Evolutionary conservation across 192 early-diverging fungal species (phyloP).

Genomic region (Rhizophagus sp.): DNA sequence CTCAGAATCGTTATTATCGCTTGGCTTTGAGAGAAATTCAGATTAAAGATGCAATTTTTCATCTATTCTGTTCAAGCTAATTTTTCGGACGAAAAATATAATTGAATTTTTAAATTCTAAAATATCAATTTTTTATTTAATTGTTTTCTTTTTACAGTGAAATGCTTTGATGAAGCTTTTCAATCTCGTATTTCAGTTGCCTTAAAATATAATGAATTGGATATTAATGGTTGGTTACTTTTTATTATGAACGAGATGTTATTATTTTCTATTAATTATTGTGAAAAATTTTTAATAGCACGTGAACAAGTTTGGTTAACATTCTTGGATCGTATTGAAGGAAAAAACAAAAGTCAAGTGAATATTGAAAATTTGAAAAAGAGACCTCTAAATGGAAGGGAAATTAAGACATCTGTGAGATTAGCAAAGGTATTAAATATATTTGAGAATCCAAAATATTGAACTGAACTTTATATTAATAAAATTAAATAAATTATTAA

Average conservation of each 20-base stretch:
- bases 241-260: too few relatives aligned
- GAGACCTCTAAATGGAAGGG: constrained; percentile 13
- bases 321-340: constrained; percentile 39
- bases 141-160: not conserved
- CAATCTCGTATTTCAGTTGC: constrained; percentile 55
- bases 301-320: constrained; percentile 53
- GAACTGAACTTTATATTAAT: too few relatives aligned
- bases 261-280: too few relatives aligned
- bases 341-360: constrained; percentile 11
- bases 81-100: too few relatives aligned
- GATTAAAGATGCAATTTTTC: too few relatives aligned
- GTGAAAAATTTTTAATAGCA: constrained; percentile 16
- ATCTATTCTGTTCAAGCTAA: too few relatives aligned
- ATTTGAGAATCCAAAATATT: too few relatives aligned
- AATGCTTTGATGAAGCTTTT: constrained; percentile 57
- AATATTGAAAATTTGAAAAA: constrained; percentile 10
- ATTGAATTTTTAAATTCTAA: not conserved
- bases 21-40: too few relatives aligned
- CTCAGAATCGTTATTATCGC: too few relatives aligned
- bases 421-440: constrained; percentile 1
- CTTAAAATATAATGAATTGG: constrained; percentile 51
- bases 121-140: not conserved
- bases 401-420: constrained; percentile 23
- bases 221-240: not conserved
- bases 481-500: too few relatives aligned